Evolutionary conservation across 768 basidiomycete genomes (phyloP), one percentile per base, ranked within the genome.

Genomic region (Collybia nuda): DNA sequence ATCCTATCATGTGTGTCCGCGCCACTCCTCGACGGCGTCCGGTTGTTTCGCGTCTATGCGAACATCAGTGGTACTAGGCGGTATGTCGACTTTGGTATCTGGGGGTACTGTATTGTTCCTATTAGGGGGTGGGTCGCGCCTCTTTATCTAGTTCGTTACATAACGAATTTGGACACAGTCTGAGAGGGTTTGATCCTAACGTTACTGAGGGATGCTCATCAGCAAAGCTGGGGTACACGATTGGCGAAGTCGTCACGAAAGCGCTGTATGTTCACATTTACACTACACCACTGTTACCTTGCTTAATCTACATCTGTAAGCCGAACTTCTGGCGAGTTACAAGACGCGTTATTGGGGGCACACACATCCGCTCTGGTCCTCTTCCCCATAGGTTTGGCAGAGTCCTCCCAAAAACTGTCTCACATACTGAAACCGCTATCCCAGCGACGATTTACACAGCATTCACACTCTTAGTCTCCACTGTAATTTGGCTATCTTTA

Each of bases 41-140:
- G 46, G 32, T 36, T 59, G 11, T 61, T 59, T 32, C 57, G 57
- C 19, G 32, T 61, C 11, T 36, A 40, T 40, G 48, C 48, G 11
- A 26, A 43, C 14, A 39, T 48, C 14, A 38, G 47, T 6, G 55
- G 48, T n/a, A 36, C 22, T 2, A 45, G 47, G 17, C 47, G 57
- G 12, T 54, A 56, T 37, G 55, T 56, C 15, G 54, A 58, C 19
- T 59, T 56, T 40, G 60, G 60, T 14, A 37, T 61, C 9, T 59
- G 57, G 60, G 60, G 60, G 18, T 58, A 58, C 32, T 61, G 59
- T 36, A 50, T 61, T 7, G 26, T 40, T 12, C 55, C 52, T 9
- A 32, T 58, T 22, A 35, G 41, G 15, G 23, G 23, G 59, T 57
- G 35, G 17, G 54, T 56, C 12, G 15, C 24, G 23, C 40, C 23